phyloP scores from a whole-genome alignment of 371 early-diverging fungal genomes.

The Rhizopus delemar region DNA sequence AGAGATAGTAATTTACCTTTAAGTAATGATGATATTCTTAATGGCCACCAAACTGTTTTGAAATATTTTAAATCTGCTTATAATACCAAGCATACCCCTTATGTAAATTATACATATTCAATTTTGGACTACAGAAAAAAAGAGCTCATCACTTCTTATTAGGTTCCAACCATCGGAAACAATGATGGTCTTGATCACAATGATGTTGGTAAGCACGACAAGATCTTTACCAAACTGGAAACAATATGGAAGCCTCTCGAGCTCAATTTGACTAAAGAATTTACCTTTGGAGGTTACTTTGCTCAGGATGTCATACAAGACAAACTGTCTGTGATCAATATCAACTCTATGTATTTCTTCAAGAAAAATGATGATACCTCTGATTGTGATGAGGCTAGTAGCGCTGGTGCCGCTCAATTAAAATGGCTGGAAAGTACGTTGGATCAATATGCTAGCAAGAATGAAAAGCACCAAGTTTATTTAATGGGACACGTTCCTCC shows the following conservation, averaged over 20 bases:
- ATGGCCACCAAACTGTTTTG: constrained; percentile 32
- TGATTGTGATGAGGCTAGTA: constrained; percentile 28
- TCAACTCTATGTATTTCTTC: constrained; percentile 39
- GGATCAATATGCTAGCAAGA: constrained; percentile 7
- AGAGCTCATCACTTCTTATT: neutral
- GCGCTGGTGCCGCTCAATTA: constrained; percentile 34
- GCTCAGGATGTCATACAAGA: constrained; percentile 23
- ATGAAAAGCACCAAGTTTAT: constrained; percentile 23
- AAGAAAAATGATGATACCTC: constrained; percentile 17
- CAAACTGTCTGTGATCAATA: constrained; percentile 24
- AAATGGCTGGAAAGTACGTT: constrained; percentile 34
- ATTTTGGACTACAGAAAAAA: neutral
- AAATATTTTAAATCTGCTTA: constrained; percentile 34
- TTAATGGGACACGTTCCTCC: constrained; percentile 60
- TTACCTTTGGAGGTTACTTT: constrained; percentile 31
- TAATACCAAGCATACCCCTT: constrained; percentile 26
- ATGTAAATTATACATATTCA: constrained; percentile 19
- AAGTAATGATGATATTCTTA: constrained; percentile 28
- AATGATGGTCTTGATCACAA: constrained; percentile 42
- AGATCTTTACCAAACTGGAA: constrained; percentile 25
- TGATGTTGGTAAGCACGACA: constrained; percentile 24
- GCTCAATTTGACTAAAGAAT: constrained; percentile 25
- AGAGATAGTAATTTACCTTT: constrained; percentile 35
- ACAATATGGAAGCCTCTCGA: constrained; percentile 31
- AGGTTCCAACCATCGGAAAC: constrained; percentile 54